Evolutionary conservation across 345 rosid species (phyloP), one percentile per base, ranked within the genome.

Genomic region (Moricandia moricandioides): DNA sequence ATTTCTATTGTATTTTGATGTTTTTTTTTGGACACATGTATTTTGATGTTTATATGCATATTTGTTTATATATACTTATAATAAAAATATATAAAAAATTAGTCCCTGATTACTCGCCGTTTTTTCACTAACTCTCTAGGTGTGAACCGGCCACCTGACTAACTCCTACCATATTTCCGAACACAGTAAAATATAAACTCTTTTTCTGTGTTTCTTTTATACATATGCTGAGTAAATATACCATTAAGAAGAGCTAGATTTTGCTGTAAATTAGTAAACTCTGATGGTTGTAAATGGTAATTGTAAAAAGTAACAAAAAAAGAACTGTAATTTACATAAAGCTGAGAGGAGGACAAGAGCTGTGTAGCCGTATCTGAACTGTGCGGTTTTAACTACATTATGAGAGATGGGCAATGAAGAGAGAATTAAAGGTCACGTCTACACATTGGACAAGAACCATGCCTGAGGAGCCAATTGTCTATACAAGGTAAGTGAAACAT

Each of bases 401-500:
- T 7, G 54, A 21, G 58, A 54, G 58, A 21, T 6, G 58, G 13
- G 11, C 0, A 11, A 21, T 54, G 59, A 21, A 17, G 37, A 34
- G 30, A 24, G 24, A 49, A 70, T 83, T 76, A 92, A 70, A 92
- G 89, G 80, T 92, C 92, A 77, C 97, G 83, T 82, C 99, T 89
- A 85, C 99, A 95, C 43, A 95, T 69, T 0, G 99, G 99, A 77
- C 97, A 95, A 43, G 99, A 95, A 24, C 89, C 93, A 33, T 95
- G 97, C 67, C 83, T 83, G 4, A 86, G 83, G 47, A 95, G 93
- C 99, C 99, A 95, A 78, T 89, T 90, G 82, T 92, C 99, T 75
- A 92, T 95, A 87, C 99, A 90, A 13, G 96, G 92, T 47, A 88
- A 85, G 75, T 95, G 99, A 82, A 95, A 95, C 97, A 92, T 83